Percentiles rank a stretch among this genome's conserved stretches.
Conservation (phyloP, 2,329 filamentous ascomycete genomes). For the Stagonosporopsis vannaccii region DNA sequence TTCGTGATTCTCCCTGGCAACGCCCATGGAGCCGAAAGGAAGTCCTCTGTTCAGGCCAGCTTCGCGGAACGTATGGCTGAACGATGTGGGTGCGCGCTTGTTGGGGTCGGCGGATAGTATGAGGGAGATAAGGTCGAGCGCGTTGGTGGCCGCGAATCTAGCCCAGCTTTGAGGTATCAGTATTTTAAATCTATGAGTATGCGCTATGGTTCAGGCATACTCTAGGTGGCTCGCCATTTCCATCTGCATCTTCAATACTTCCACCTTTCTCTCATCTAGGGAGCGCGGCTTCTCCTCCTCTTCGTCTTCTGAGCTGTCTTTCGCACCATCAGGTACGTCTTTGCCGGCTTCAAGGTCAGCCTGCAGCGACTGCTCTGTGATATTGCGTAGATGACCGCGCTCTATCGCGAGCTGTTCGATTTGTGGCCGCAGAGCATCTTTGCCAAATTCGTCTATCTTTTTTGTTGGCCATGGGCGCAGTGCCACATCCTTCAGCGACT, state of each 20-base stretch:
- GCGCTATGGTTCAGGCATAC: conserved; percentile 58
- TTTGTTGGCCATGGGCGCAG: conserved; percentile 68
- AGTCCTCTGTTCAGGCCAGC: conserved; percentile 35
- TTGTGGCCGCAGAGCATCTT: conserved; percentile 67
- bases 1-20: conserved; percentile 34
- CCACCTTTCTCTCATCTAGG: conserved; percentile 45
- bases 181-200: conserved; percentile 46
- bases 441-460: conserved; percentile 60
- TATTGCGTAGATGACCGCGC: conserved; percentile 79
- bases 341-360: conserved; percentile 66
- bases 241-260: conserved; percentile 49
- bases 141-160: conserved; percentile 40
- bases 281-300: conserved; percentile 49
- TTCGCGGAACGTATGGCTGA: conserved; percentile 39
- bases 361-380: conserved; percentile 76
- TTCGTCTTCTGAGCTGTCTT: conserved; percentile 56
- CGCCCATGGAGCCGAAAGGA: conserved; percentile 48
- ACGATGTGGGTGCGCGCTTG: conserved; percentile 34
- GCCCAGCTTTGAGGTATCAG: conserved; percentile 37
- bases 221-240: conserved; percentile 54
- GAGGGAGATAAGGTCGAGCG: conserved; percentile 44
- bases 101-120: conserved; percentile 41
- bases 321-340: conserved; percentile 51
- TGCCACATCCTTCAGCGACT: conserved; percentile 57
- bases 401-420: conserved; percentile 81